These are phyloP conservation scores for Fonsecaea erecta DNA, from an alignment of 2,329 filamentous ascomycete genomes.

Conservation along the genomic window DNA sequence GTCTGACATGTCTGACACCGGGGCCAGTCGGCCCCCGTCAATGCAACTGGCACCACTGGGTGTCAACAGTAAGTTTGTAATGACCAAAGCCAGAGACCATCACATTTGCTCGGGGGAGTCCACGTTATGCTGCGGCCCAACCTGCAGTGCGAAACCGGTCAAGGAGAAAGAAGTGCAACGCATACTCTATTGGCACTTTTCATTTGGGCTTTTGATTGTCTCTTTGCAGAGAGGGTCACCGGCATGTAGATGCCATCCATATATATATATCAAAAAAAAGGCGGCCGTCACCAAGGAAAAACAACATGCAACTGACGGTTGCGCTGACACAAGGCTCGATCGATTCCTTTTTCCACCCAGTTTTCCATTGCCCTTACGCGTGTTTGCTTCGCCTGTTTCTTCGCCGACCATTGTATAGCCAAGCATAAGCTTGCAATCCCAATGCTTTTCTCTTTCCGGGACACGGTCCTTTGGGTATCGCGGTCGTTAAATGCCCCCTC, in stretches of 20 bases:
- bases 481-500: constrained; percentile 25
- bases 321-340: constrained; percentile 10
- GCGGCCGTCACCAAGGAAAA: constrained; percentile 6
- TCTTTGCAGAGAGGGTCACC: not conserved
- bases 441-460: constrained; percentile 26
- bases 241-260: constrained; percentile 2
- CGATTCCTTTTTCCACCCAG: not conserved
- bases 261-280: not conserved
- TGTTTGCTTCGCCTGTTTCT: constrained; percentile 13
- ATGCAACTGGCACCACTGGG: no score
- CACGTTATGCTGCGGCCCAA: constrained; percentile 1
- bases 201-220: not conserved
- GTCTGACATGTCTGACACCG: not conserved
- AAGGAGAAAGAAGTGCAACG: not conserved
- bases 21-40: no score
- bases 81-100: not conserved
- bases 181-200: constrained; percentile 4
- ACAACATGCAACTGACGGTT: constrained; percentile 12
- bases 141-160: not conserved
- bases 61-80: not conserved
- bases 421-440: constrained; percentile 26
- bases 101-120: not conserved
- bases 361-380: constrained; percentile 4
- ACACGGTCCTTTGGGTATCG: constrained; percentile 32
- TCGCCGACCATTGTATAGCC: constrained; percentile 21